Evolutionary conservation across 306 rosid species (phyloP), one percentile per base, ranked within the genome.

Genomic region (Vachellia pachyceras): DNA sequence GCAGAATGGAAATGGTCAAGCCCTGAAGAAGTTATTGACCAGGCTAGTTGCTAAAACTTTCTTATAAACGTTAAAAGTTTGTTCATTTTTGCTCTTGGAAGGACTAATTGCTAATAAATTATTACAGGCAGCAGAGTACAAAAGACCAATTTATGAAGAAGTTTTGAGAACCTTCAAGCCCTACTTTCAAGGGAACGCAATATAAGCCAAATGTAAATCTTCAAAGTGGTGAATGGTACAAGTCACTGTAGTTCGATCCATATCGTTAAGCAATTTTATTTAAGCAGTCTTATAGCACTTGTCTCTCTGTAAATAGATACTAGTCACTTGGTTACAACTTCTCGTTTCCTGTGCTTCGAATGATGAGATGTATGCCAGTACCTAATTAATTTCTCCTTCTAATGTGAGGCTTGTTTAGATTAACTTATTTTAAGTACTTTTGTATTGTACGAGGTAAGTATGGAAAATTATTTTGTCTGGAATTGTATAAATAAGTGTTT

Each of bases 1-100:
- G 89, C 94, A 35, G 99, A 95, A 78, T 95, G 99, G 99, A 95
- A 95, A 87, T 95, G 99, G 99, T 92, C 99, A 35, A 88, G 52
- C 87, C 94, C 97, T 3, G 90, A 87, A 63, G 98, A 95, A 85
- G 99, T 95, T 74, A 80, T 95, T 17, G 98, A 95, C 76, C 98
- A 95, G 97, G 99, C 89, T 61, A 37, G 80, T 69, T 50, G 54
- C 45, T 14, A 84, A 63, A 66, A 40, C 3, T 25, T 47, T 11
- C 45, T 50, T 54, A 68, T 13, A 68, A 68, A 39, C n/a, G 45
- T 20, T 68, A n/a, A 3, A 64, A 18, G 18, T 11, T 4, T 40
- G 13, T 41, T 60, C 11, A 54, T 42, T 75, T 36, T 76, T 33
- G 68, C 45, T 57, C 10, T 73, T 76, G 23, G 17, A 44, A 77